Evolutionary conservation across 257 asterid species (phyloP), one percentile per base, ranked within the genome.

Genomic region (Asclepias syriaca): DNA sequence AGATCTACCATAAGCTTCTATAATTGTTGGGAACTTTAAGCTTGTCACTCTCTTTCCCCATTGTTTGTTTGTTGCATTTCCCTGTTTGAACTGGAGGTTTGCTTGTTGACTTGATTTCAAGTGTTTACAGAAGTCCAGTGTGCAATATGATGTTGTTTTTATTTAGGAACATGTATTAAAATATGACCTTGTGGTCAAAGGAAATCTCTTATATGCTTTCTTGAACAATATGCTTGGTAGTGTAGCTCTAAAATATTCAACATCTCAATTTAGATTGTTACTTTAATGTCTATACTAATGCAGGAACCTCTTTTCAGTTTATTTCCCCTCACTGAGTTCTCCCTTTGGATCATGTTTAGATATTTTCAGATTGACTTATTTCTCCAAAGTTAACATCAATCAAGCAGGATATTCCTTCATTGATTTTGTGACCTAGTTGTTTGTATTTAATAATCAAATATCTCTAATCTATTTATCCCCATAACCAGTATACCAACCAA

Each of bases 31-130:
- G 53, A 56, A 39, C 56, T 65, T 70, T 21, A 18, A 46, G 16
- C 61, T 55, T 21, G 29, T 43, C 68, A 46, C 46, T 29, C 34
- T 16, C 27, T 40, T 45, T 43, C 22, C 50, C 19, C 32, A 29
- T 13, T 24, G 19, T 8, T 67, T 24, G 24, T 43, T 50, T 22
- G 8, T 34, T 65, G 21, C 16, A 16, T 24, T 21, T 34, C 72
- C 71, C 65, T 39, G 70, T 65, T 66, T 61, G 46, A 14, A 27
- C 53, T 37, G 48, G 65, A 73, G 16, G 19, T 22, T 21, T 71
- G 21, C 56, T n/a, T 3, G 21, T 48, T n/a, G 14, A 54, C 29
- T 40, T 4, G 22, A 56, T 27, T 46, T 49, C 48, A 27, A 18
- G 13, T 22, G 21, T 8, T 46, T 11, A 54, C 54, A 70, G 39